Base-by-base conservation (phyloP, 1,139 yeast species). In the Saccharomyces hybrid region DNA sequence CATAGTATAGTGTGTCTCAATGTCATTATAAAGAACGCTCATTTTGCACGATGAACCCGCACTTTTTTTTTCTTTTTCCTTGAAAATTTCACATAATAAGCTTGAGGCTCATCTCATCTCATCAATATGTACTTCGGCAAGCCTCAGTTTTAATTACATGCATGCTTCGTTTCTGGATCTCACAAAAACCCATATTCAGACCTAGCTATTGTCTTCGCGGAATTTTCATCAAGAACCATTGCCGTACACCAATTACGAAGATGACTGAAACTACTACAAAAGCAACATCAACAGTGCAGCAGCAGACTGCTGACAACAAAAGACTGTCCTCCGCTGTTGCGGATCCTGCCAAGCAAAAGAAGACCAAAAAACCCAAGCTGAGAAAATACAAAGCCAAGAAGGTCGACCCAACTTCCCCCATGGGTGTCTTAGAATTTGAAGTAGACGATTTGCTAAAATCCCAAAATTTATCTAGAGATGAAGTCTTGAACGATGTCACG, bases 381-480 rank as follows among this genome's bases (percentile, higher is more conserved):
- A 67, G 75, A 64, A 72, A 77, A 75, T 83, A 82, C 68, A 84
- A 80, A 68, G 76, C 79, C 26, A 84, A 84, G 62, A 78, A 77
- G 8, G 78, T 79, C 9, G 98, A 91, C 56, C 78, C 86, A 12
- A 87, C 95, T 0, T 79, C 95, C 0, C 89, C 96, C 11, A 74
- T 83, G 51, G 98, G 98, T 3, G 88, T 89, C 3, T 75, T 93
- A 51, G 81, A 83, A 57, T 76, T 75, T 59, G 98, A 93, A 68
- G 87, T 93, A 58, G 76, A 80, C 42, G 83, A 80, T 52, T 65
- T 91, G 21, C 69, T 87, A 49, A 64, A 70, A 29, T 72, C 74
- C 21, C 67, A 78, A 53, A 67, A 70, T 11, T 69, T 87, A 49
- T 71, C 75, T 0, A 73, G 73, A 38, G 80, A 75, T 0, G 76